phyloP scores from a whole-genome alignment of 1,284 basidiomycete species.

The Apiotrichum veenhuisii region DNA sequence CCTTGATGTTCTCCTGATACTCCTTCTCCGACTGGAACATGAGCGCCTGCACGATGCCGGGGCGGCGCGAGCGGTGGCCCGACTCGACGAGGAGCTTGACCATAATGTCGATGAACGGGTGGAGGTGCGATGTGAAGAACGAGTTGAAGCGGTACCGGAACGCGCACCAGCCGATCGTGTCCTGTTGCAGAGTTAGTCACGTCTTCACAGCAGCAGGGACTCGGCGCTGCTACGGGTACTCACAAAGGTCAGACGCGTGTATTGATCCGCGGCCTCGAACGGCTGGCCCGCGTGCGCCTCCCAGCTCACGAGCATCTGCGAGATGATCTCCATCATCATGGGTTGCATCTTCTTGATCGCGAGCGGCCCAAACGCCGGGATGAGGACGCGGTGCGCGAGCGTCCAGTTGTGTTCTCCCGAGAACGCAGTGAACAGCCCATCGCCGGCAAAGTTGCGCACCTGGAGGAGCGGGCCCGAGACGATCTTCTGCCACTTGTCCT shows the following conservation, averaged over 20 bases:
- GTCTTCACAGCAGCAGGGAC: too few relatives aligned
- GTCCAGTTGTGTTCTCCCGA: slow-evolving; percentile 55
- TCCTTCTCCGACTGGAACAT: slow-evolving; percentile 8
- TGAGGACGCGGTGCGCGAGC: slow-evolving; percentile 54
- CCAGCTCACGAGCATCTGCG: slow-evolving; percentile 50
- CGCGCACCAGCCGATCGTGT: slow-evolving; percentile 29
- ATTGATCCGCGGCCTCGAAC: slow-evolving; percentile 19
- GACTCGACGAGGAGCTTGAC: slow-evolving; percentile 16
- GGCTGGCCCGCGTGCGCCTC: slow-evolving; percentile 19
- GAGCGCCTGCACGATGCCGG: slow-evolving; percentile 5
- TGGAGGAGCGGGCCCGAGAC: slow-evolving; percentile 47
- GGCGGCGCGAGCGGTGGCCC: slow-evolving; percentile 3
- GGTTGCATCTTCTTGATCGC: slow-evolving; percentile 55
- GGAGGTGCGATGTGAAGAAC: slow-evolving; percentile 42
- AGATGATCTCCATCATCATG: slow-evolving; percentile 54
- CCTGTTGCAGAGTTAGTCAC: slow-evolving; percentile 1
- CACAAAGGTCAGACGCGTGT: slow-evolving; percentile 17
- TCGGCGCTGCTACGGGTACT: neutral
- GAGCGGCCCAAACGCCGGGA: slow-evolving; percentile 56
- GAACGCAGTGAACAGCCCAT: slow-evolving; percentile 50
- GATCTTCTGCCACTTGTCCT: slow-evolving; percentile 53
- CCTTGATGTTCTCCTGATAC: slow-evolving; percentile 11
- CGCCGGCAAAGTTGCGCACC: slow-evolving; percentile 52
- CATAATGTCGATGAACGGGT: slow-evolving; percentile 50
- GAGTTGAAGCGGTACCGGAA: slow-evolving; percentile 53